Evolutionary conservation across 2,329 filamentous ascomycete genomes (phyloP), one percentile per base, ranked within the genome.

Genomic region (Fusarium agapanthi): DNA sequence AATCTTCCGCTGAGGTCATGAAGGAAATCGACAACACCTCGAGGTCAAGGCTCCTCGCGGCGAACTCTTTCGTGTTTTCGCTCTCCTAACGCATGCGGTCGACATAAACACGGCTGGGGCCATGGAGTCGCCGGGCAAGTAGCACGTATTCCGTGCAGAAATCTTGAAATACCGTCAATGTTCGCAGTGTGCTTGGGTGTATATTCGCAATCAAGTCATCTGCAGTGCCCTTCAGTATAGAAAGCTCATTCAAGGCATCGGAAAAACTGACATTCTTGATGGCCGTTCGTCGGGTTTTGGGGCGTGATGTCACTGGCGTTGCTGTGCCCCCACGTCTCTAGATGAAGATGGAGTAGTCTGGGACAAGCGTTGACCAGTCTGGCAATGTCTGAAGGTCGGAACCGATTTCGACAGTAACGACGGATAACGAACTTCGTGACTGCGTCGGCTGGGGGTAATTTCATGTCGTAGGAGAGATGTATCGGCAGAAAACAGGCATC

Each of bases 71-170:
- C 6, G n/a, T 18, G 40, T 43, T 43, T 43, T 24, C 40, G 3
- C 13, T 6, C 22, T 5, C 40, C 40, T 9, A 41, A 24, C 14
- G 40, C 40, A 6, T 5, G 14, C 11, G 0, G 14, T 43, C n/a
- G 15, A 43, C n/a, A 43, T 24, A 43, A 43, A 24, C 40, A 24
- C n/a, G 14, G 22, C 1, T 43, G 4, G 6, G 2, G 15, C 15
- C n/a, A 43, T 24, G 14, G 16, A 41, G 1, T 10, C 3, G 7
- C 22, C 0, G 6, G 22, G 22, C 38, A 14, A 41, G 8, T 10
- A 6, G 2, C 38, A 41, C 3, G 38, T 41, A 14, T 41, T 41
- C 22, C 4, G 0, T 0, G 38, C 38, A 41, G 3, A 1, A 16
- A 24, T 41, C 40, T 18, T 43, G 14, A 43, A 3, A 43, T 24